phyloP scores from a whole-genome alignment of 441 rosid genomes.

The Brassica balearica region DNA sequence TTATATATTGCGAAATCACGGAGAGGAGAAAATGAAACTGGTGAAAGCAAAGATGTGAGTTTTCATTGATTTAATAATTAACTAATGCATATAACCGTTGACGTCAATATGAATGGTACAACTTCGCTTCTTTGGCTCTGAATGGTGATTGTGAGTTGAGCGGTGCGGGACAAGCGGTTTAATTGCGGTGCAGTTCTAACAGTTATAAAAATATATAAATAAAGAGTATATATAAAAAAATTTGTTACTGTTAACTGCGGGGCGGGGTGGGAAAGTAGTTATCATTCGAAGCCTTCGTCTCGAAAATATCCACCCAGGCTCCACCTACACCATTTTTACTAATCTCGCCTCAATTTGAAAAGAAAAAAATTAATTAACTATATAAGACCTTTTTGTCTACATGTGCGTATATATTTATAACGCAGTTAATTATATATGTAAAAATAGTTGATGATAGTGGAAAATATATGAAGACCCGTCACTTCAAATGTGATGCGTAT shows the following conservation, averaged over 20 bases:
- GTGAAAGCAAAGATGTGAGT: constrained; percentile 8
- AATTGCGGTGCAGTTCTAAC: too few species aligned
- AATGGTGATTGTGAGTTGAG: too few species aligned
- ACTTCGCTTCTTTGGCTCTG: constrained; percentile 37
- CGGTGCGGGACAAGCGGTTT: too few species aligned
- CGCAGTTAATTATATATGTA: not conserved
- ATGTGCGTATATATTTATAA: not conserved
- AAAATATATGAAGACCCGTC: not conserved
- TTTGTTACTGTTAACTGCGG: too few species aligned
- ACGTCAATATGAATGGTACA: constrained; percentile 30
- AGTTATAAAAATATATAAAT: too few species aligned
- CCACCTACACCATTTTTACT: not conserved
- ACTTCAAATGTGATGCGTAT: constrained; percentile 11
- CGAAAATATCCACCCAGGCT: constrained; percentile 16
- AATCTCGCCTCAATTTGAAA: constrained; percentile 4
- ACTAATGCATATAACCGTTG: constrained; percentile 11
- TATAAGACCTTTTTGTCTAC: not conserved
- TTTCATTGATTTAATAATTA: constrained; percentile 30
- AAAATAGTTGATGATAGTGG: not conserved
- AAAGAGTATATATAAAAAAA: too few species aligned
- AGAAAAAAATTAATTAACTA: not conserved
- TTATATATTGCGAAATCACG: constrained; percentile 15
- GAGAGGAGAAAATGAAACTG: constrained; percentile 20
- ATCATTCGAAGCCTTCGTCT: too few species aligned
- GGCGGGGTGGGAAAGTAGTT: too few species aligned